Conservation (phyloP, 1,284 basidiomycete genomes). For the Ceratobasidium sp. region DNA sequence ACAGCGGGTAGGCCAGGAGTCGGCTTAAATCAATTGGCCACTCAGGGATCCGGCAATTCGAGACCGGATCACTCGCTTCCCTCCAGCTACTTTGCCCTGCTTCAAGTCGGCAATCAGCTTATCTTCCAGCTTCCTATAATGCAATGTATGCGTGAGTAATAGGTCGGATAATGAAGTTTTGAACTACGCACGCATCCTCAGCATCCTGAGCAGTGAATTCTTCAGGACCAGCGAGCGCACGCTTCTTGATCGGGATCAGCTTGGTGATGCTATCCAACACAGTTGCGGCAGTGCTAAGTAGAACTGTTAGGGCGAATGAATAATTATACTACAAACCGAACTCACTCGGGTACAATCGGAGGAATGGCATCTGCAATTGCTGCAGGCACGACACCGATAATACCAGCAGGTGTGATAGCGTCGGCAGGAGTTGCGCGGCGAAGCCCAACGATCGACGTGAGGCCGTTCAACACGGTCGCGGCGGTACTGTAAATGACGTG, state of each 20-base stretch:
- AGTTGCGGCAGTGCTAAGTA: not conserved
- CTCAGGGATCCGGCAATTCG: slow-evolving; percentile 37
- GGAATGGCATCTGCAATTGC: slow-evolving; percentile 4
- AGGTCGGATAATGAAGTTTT: not conserved
- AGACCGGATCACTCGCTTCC: slow-evolving; percentile 39
- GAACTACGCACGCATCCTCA: slow-evolving; percentile 28
- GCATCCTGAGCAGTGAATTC: slow-evolving; percentile 37
- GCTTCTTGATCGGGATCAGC: slow-evolving; percentile 25
- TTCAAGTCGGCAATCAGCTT: slow-evolving; percentile 37
- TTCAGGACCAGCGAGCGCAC: slow-evolving; percentile 25
- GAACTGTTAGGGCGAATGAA: not conserved
- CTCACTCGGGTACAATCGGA: slow-evolving; percentile 7
- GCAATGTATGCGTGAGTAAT: not conserved
- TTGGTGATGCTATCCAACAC: slow-evolving; percentile 17
- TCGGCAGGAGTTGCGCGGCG: not conserved
- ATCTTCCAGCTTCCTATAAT: slow-evolving; percentile 29
- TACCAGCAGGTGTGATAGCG: not conserved
- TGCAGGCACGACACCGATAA: not conserved
- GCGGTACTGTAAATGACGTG: not conserved
- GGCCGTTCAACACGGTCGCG: not conserved
- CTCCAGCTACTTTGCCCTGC: slow-evolving; percentile 31
- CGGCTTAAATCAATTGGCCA: slow-evolving; percentile 41
- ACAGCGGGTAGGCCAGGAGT: not conserved
- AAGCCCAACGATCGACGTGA: not conserved
- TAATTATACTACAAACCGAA: not conserved